These are phyloP conservation scores for Usnea hakonensis DNA, from an alignment of 495 filamentous ascomycete species.

Conservation along the genomic window DNA sequence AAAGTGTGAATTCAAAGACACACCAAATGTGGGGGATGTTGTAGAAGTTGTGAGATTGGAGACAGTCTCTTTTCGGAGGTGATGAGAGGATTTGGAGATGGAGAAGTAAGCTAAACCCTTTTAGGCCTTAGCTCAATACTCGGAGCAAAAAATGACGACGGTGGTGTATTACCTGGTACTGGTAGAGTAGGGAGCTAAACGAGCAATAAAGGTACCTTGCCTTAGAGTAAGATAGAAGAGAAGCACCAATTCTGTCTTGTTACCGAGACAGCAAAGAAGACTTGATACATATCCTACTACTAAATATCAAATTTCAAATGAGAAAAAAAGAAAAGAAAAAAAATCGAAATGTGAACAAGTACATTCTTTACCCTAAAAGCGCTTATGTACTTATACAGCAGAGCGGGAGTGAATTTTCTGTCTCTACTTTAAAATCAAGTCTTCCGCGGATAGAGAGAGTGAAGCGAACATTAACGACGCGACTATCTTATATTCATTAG, in stretches of 20 bases:
- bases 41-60: not conserved
- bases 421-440: too few relatives aligned
- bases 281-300: too few relatives aligned
- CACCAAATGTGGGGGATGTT: not conserved
- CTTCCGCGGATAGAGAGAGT: not conserved
- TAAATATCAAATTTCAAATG: too few relatives aligned
- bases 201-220: too few relatives aligned
- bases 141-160: slow-evolving; percentile 15
- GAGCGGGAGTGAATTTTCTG: not conserved
- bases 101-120: not conserved
- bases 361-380: too few relatives aligned
- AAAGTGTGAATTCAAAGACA: not conserved
- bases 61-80: not conserved
- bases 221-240: too few relatives aligned
- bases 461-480: not conserved
- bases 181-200: not conserved
- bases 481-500: too few relatives aligned
- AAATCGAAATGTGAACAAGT: too few relatives aligned
- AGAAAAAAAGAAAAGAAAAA: too few relatives aligned
- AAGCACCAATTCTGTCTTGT: too few relatives aligned
- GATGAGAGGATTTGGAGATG: slow-evolving; percentile 11
- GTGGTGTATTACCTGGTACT: not conserved
- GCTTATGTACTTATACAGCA: not conserved
- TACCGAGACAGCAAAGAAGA: too few relatives aligned
- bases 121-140: not conserved